Evolutionary conservation across 2,329 filamentous ascomycete genomes (phyloP).

Genomic region (Paraconiothyrium sp.): DNA sequence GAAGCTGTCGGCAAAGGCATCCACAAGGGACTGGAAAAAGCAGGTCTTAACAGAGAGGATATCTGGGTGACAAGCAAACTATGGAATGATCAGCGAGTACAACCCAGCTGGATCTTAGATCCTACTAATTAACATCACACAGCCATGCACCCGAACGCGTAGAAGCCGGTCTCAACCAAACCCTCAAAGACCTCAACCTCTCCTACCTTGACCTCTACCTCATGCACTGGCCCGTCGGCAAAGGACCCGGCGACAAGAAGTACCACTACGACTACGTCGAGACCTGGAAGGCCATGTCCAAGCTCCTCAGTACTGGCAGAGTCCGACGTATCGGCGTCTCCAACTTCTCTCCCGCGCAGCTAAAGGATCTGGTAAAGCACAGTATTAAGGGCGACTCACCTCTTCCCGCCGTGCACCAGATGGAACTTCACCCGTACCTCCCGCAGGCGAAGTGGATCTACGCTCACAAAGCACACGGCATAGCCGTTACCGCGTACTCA

Average conservation of each 20-base stretch:
- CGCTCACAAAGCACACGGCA: constrained; percentile 20
- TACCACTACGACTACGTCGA: constrained; percentile 25
- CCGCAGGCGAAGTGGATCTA: constrained; percentile 22
- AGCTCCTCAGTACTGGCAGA: constrained; percentile 37
- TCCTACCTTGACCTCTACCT: constrained; percentile 91
- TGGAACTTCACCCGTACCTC: constrained; percentile 29
- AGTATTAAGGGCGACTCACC: constrained; percentile 28
- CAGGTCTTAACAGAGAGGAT: constrained; percentile 43
- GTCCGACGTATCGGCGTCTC: constrained; percentile 27
- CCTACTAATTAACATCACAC: not conserved
- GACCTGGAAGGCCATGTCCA: constrained; percentile 43
- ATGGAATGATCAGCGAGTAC: constrained; percentile 25
- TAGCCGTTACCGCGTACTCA: constrained; percentile 27
- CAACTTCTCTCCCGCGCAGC: constrained; percentile 29
- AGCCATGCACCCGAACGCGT: constrained; percentile 25
- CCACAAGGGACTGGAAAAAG: constrained; percentile 20
- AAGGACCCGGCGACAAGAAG: constrained; percentile 62
- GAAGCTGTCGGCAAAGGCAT: constrained; percentile 25
- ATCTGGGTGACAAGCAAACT: constrained; percentile 73
- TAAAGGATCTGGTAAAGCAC: constrained; percentile 62
- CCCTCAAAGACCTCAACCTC: constrained; percentile 76
- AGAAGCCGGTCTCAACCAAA: constrained; percentile 74
- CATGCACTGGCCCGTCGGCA: constrained; percentile 57
- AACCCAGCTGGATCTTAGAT: too few species aligned
- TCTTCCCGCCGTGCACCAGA: constrained; percentile 26